Percentiles rank a stretch among this genome's conserved stretches.
Evolutionary conservation across 805 yeast species (phyloP).

Genomic region (Limtongozyma cylindracea): DNA sequence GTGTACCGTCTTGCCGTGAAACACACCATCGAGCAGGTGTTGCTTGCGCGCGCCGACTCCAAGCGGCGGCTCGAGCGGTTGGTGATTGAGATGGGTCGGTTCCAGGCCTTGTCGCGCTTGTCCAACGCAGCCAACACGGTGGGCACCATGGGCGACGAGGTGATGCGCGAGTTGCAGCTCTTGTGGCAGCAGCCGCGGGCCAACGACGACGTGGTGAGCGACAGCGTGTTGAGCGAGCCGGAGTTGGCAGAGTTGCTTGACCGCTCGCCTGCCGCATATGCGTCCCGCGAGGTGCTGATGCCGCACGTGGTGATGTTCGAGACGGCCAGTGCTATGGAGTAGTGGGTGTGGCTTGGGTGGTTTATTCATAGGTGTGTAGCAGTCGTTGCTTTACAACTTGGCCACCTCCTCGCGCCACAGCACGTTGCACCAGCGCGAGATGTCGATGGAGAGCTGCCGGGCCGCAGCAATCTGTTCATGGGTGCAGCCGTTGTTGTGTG

Average conservation of each 20-base stretch:
- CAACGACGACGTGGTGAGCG: too few species aligned
- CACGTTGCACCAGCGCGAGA: conserved; percentile 41
- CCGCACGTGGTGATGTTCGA: too few species aligned
- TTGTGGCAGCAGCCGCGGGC: too few species aligned
- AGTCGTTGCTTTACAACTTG: conserved; percentile 11
- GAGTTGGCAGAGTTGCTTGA: too few species aligned
- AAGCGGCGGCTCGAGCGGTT: conserved; percentile 59
- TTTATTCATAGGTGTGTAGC: conserved; percentile 4
- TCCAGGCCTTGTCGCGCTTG: too few species aligned
- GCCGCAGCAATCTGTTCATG: conserved; percentile 32
- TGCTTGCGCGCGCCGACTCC: conserved; percentile 54
- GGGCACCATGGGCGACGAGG: too few species aligned
- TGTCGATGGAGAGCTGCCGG: conserved; percentile 32
- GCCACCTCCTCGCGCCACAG: conserved; percentile 21
- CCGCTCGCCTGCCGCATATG: too few species aligned
- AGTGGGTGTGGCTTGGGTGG: conserved; percentile 3
- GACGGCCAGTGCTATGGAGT: too few species aligned
- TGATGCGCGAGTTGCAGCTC: too few species aligned
- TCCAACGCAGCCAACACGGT: too few species aligned
- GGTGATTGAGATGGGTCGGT: conserved; percentile 20
- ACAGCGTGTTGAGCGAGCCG: too few species aligned
- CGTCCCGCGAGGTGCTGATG: too few species aligned
- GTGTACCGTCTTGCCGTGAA: conserved; percentile 55
- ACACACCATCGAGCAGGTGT: conserved; percentile 64
- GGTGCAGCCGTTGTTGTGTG: conserved; percentile 53